Percentiles rank a stretch among this genome's conserved stretches.
phyloP scores from a whole-genome alignment of 768 basidiomycete genomes.

The Lepiota brunneoincarnata region DNA sequence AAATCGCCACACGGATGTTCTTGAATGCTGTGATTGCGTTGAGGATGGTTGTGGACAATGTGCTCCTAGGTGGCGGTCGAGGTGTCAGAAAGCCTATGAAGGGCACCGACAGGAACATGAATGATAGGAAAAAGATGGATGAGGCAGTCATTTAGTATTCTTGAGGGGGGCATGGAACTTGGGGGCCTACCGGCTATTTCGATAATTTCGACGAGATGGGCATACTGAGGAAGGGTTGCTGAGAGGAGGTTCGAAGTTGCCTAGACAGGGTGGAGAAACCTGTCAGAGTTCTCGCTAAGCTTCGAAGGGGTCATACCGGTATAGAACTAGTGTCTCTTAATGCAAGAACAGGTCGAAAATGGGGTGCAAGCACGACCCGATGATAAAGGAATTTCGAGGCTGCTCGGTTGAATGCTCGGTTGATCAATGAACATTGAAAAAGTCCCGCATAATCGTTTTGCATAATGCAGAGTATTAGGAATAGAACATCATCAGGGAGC shows the following conservation, averaged over 20 bases:
- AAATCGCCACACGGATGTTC: slow-evolving; percentile 28
- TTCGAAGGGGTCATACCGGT: not conserved
- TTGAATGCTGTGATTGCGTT: slow-evolving; percentile 25
- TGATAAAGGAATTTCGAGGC: slow-evolving; percentile 46
- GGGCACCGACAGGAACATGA: not conserved
- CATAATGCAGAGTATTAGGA: slow-evolving; percentile 30
- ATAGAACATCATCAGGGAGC: slow-evolving; percentile 33
- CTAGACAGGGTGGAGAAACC: slow-evolving; percentile 18
- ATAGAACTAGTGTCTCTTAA: slow-evolving; percentile 27
- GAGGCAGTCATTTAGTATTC: too few species aligned
- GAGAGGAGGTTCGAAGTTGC: slow-evolving; percentile 35
- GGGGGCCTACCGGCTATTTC: slow-evolving; percentile 42
- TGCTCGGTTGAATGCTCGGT: slow-evolving; percentile 39
- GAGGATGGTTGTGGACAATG: slow-evolving; percentile 18
- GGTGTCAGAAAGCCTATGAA: slow-evolving; percentile 10
- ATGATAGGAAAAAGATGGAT: too few species aligned
- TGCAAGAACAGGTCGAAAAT: slow-evolving; percentile 25
- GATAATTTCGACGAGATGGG: slow-evolving; percentile 36
- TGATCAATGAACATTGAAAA: slow-evolving; percentile 41
- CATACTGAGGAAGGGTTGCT: slow-evolving; percentile 37
- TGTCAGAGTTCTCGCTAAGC: not conserved
- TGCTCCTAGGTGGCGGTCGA: slow-evolving; percentile 19
- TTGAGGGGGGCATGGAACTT: not conserved
- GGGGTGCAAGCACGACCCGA: slow-evolving; percentile 40
- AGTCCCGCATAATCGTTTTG: slow-evolving; percentile 34